Percentiles rank a stretch among this genome's conserved stretches.
phyloP scores from a whole-genome alignment of 2,329 filamentous ascomycete species.

The Gaeumannomyces sp. region DNA sequence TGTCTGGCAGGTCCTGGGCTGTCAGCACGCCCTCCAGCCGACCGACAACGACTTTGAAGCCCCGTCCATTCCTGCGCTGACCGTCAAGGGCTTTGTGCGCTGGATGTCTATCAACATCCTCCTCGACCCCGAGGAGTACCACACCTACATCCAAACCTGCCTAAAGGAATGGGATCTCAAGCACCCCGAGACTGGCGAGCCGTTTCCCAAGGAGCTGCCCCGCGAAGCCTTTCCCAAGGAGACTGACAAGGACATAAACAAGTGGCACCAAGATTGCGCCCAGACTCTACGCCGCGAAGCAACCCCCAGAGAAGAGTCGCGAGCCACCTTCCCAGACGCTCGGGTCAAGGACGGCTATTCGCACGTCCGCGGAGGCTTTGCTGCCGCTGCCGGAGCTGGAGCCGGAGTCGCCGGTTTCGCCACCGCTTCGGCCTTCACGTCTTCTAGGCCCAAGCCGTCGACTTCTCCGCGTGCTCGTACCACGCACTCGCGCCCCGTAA shows the following conservation, averaged over 20 bases:
- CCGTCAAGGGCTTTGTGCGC: constrained; percentile 76
- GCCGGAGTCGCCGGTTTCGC: too few species aligned
- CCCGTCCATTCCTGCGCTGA: constrained; percentile 77
- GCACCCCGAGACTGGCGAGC: constrained; percentile 66
- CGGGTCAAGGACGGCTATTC: constrained; percentile 24
- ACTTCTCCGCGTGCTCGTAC: constrained; percentile 6
- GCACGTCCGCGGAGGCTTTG: constrained; percentile 22
- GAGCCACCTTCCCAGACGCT: constrained; percentile 14
- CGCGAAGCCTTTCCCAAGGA: constrained; percentile 60
- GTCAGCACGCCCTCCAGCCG: constrained; percentile 79
- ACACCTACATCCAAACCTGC: constrained; percentile 73
- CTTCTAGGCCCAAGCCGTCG: neutral
- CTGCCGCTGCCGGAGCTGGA: constrained; percentile 6
- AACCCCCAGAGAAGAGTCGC: constrained; percentile 29
- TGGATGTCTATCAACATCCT: constrained; percentile 93
- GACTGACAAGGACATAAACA: constrained; percentile 73
- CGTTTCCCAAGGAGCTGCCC: constrained; percentile 56
- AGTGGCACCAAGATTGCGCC: constrained; percentile 78
- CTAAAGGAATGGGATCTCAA: constrained; percentile 70
- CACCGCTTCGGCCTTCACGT: constrained; percentile 9
- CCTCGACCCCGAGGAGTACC: constrained; percentile 81
- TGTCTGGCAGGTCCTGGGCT: constrained; percentile 88
- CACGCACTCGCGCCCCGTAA: constrained; percentile 22
- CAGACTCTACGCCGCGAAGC: constrained; percentile 61
- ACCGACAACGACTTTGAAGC: constrained; percentile 64